Evolutionary conservation across 31 red algal genomes (phyloP), one percentile per base, ranked within the genome.

Genomic region (Bonnemaisonia californica): DNA sequence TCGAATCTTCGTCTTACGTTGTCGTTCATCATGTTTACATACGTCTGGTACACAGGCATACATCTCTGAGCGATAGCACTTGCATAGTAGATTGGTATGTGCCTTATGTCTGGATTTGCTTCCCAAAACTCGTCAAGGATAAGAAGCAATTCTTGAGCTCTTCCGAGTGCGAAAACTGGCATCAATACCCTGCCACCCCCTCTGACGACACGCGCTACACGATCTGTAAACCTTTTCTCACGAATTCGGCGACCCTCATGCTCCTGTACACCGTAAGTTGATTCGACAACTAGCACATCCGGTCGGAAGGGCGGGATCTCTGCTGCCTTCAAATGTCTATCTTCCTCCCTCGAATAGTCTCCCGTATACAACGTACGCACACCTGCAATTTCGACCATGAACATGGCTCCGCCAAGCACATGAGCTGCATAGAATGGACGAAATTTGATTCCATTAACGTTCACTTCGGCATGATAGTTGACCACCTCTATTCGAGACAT

Each of bases 41-140:
- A 99, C 4, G 97, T 99, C 56, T 93, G 91, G 68, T 99, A 99
- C 0, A 99, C 93, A 24, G 93, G 76, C 97, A 99, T 99, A 71
- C 97, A 99, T 60, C 97, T 74, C 80, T 99, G 95, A 40, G 97
- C 97, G 51, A 99, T 88, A 8, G 94, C 82, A 31, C 93, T 96
- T 28, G 97, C 94, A 72, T 99, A 99, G 84, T 99, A 99, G 62
- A 99, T 99, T 0, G 97, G 97, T 4, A 99, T 77, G 37, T 96
- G 68, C 54, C 89, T 86, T 1, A 99, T 34, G 29, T 96, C 93
- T 2, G 93, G 93, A 89, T 99, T 91, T 26, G 93, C 90, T 57
- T 99, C 97, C 97, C 97, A 99, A 78, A 86, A 99, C 57, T 99
- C 97, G 51, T 99, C 97, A 9, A 99, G 80, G n/a, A 99, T 99